These are phyloP conservation scores for Mycothermus thermophilus DNA, from an alignment of 495 filamentous ascomycete species.

Conservation along the genomic window DNA sequence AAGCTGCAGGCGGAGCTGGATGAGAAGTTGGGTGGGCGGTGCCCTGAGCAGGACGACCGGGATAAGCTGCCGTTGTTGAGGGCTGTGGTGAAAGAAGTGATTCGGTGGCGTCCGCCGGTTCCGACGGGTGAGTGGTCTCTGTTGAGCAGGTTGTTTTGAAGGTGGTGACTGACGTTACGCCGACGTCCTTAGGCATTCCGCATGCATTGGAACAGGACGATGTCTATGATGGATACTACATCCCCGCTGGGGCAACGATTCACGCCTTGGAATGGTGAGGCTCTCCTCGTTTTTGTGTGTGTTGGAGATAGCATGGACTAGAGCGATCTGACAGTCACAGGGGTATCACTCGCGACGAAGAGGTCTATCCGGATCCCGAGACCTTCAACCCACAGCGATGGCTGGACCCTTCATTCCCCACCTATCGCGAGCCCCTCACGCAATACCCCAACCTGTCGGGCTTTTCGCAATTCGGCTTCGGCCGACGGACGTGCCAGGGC, in stretches of 20 bases:
- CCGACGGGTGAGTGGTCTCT: constrained; percentile 27
- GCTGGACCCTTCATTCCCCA: constrained; percentile 36
- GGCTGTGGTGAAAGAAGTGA: constrained; percentile 46
- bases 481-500: constrained; percentile 46
- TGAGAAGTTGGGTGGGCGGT: constrained; percentile 28
- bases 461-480: constrained; percentile 47
- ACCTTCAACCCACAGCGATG: constrained; percentile 42
- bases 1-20: constrained; percentile 44
- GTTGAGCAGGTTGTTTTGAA: not conserved
- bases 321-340: constrained; percentile 18
- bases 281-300: not conserved
- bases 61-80: constrained; percentile 34
- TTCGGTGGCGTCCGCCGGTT: constrained; percentile 45
- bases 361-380: constrained; percentile 46
- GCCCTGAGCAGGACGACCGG: constrained; percentile 37
- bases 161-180: no score
- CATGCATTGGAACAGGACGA: constrained; percentile 41
- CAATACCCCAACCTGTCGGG: constrained; percentile 40
- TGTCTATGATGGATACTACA: constrained; percentile 42
- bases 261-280: constrained; percentile 43
- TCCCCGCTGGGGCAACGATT: constrained; percentile 41
- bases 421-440: constrained; percentile 41
- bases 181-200: constrained; percentile 41
- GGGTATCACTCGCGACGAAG: constrained; percentile 48
- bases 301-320: not conserved